phyloP scores from a whole-genome alignment of 2,329 filamentous ascomycete species.

The Phoma sp. region DNA sequence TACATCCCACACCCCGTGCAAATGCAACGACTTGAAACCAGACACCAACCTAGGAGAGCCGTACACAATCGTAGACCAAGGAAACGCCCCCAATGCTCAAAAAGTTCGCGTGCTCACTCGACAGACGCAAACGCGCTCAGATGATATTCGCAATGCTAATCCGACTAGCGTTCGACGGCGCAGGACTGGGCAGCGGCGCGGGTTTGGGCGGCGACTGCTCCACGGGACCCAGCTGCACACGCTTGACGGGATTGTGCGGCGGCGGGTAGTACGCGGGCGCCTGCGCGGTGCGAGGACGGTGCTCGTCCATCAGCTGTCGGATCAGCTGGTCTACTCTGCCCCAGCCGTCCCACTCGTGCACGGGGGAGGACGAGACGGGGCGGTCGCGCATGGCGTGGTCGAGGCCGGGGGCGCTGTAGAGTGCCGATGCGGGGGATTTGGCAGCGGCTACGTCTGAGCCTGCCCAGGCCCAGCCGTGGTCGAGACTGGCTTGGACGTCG shows the following conservation, averaged over 20 bases:
- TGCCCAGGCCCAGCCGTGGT: conserved; percentile 83
- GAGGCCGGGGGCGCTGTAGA: conserved; percentile 13
- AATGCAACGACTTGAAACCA: not conserved
- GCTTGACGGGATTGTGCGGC: conserved; percentile 47
- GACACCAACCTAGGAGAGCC: not conserved
- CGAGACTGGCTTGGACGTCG: conserved; percentile 81
- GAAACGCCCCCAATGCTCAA: not conserved
- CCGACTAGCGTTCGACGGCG: conserved; percentile 50
- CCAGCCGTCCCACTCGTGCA: conserved; percentile 81
- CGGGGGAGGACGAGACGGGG: conserved; percentile 59
- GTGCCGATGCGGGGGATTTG: not conserved
- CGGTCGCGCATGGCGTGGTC: conserved; percentile 47
- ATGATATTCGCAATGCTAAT: conserved; percentile 56
- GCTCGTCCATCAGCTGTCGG: conserved; percentile 60
- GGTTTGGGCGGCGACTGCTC: conserved; percentile 26
- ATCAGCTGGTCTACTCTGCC: conserved; percentile 71
- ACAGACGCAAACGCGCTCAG: conserved; percentile 22
- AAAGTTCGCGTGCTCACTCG: too few species aligned
- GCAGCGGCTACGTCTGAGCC: conserved; percentile 49
- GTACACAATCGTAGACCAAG: not conserved
- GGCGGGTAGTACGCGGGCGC: conserved; percentile 43
- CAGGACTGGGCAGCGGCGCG: conserved; percentile 30
- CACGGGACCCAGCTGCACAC: conserved; percentile 43
- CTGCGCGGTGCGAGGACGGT: conserved; percentile 43
- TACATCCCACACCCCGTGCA: not conserved